Evolutionary conservation across 2,329 filamentous ascomycete genomes (phyloP), one percentile per base, ranked within the genome.

Genomic region (Acephala macrosclerotiorum): DNA sequence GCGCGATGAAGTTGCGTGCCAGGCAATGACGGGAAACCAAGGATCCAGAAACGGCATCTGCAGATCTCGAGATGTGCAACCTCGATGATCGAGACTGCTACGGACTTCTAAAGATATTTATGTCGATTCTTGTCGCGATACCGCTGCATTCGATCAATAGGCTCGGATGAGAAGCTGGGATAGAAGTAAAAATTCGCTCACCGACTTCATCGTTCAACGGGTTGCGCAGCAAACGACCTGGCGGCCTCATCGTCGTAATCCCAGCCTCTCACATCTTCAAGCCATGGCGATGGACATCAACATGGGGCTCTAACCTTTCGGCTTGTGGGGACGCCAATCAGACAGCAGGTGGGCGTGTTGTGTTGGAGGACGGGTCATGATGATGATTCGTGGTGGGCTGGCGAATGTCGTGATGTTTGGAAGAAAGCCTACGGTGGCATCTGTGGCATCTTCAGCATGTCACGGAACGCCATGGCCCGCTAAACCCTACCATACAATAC

Each of bases 321-420:
- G 26, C 12, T 16, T 33, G 26, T 33, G 26, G 49, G 45, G 49
- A 53, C 26, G 49, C 49, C 49, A 53, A 53, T 53, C 49, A 14
- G 49, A 18, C 11, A 53, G 49, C 25, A 18, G 12, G 16, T n/a
- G 33, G 9, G 25, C 25, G 5, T n/a, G 49, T 29, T 26, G 49
- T 33, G 49, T 33, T 53, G 49, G 49, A n/a, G 20, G 45, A 22
- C n/a, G 26, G n/a, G 25, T 53, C 49, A 14, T 18, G 25, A 18
- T 29, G 25, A 29, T 53, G 49, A 26, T 53, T 53, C 49, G 25
- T 29, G 49, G 14, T 33, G 25, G 14, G 14, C 6, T 14, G 11
- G 26, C 12, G 22, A 7, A 2, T 29, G 25, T 18, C 8, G 11
- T 29, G 47, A 29, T 5, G 11, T 7, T 51, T 51, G 47, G 8